Base-by-base conservation (phyloP, 2,329 filamentous ascomycete genomes). In the Elsinoe ampelina region DNA sequence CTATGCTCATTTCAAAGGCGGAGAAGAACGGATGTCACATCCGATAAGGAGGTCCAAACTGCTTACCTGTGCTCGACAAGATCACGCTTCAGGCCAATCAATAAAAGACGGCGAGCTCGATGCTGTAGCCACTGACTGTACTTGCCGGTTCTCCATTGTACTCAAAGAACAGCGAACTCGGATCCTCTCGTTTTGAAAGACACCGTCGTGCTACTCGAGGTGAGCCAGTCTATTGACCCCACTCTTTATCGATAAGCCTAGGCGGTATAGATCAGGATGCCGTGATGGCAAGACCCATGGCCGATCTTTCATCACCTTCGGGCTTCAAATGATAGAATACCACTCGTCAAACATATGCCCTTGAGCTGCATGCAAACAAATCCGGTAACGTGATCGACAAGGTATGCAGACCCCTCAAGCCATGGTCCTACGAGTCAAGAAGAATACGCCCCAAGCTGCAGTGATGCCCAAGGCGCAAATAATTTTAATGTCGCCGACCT, bases 351-450 rank as follows among this genome's bases (percentile, higher is more conserved):
- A 30, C 26, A 30, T 8, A 30, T 5, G 7, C 7, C 7, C 7
- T 8, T 8, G 26, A 30, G 26, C 26, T 30, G 8, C 26, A 30
- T 5, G 26, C 26, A 30, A 30, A 30, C 5, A 7, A 30, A 7
- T 2, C 4, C 26, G 7, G 26, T 35, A 52, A 52, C 48, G 48
- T 52, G 48, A 52, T 20, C 34, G 38, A n/a, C 17, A 4, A 26
- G 48, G 15, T 52, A 52, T 52, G 48, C 48, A 20, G 38, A 19
- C 20, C 35, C n/a, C 17, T 26, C 48, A 39, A 39, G 45, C 48
- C 48, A 52, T 38, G 38, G 32, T 5, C 13, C 34, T 52, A 38
- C 48, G 34, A 52, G 48, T 52, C 48, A 52, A 52, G 35, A 12
- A 39, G 48, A 35, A 38, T 51, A 17, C 26, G 30, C 12, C 30